These are phyloP conservation scores for Celoporthe dispersa DNA, from an alignment of 2,329 filamentous ascomycete species.

Conservation along the genomic window DNA sequence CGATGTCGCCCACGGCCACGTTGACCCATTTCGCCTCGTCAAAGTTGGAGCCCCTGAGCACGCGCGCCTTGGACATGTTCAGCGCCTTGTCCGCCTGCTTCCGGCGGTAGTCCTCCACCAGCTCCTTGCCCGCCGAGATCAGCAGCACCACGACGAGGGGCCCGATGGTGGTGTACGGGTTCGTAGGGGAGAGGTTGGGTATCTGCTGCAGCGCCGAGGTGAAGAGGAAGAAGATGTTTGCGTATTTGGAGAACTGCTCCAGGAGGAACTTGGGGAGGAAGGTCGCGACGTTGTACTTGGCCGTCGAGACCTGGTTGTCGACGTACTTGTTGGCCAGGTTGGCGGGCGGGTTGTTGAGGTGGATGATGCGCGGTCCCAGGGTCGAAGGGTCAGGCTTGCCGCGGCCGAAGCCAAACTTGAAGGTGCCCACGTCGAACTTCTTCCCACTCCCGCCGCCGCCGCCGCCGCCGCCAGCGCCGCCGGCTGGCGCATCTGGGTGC, in stretches of 20 bases:
- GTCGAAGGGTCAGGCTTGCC: conserved; percentile 87
- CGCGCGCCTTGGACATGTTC: conserved; percentile 84
- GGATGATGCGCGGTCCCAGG: conserved; percentile 87
- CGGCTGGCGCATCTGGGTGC: conserved; percentile 46
- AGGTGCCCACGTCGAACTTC: conserved; percentile 69
- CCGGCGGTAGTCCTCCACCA: conserved; percentile 90
- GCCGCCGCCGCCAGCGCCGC: conserved; percentile 21
- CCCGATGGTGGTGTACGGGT: conserved; percentile 93
- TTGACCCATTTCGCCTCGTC: conserved; percentile 92
- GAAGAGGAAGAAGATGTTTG: conserved; percentile 99
- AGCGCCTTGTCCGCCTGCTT: conserved; percentile 84
- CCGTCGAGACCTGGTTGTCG: conserved; percentile 96
- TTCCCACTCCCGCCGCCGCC: conserved; percentile 48
- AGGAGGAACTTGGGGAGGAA: conserved; percentile 97
- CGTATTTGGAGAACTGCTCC: conserved; percentile 99
- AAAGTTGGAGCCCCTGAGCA: conserved; percentile 83
- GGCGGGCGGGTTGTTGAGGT: conserved; percentile 93
- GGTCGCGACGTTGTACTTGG: conserved; percentile 93
- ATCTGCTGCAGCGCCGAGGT: conserved; percentile 95
- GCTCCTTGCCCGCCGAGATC: conserved; percentile 94
- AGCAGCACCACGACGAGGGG: conserved; percentile 87
- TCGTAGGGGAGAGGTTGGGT: conserved; percentile 91
- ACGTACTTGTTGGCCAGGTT: conserved; percentile 89
- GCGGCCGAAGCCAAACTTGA: conserved; percentile 91
- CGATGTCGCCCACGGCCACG: conserved; percentile 87